A percentile compares a stretch with the other conserved stretches of the same genome.
Evolutionary conservation across 768 basidiomycete genomes (phyloP).

Genomic region (Hygrophorus russula): DNA sequence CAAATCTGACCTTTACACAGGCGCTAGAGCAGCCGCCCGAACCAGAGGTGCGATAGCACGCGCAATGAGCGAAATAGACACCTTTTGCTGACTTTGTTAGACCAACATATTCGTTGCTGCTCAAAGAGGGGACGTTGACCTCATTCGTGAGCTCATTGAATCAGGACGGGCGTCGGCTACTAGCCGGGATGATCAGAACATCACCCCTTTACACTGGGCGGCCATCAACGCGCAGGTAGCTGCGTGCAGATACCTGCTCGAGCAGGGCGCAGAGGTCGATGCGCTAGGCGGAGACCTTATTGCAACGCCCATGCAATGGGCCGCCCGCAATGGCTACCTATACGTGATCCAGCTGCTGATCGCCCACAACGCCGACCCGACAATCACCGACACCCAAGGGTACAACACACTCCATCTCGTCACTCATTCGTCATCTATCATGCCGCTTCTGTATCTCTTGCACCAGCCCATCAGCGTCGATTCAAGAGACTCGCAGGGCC

Average conservation of each 20-base stretch:
- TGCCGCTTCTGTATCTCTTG: conserved; percentile 86
- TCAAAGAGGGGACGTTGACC: conserved; percentile 71
- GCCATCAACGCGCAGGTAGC: conserved; percentile 93
- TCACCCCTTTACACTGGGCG: conserved; percentile 97
- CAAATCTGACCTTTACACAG: conserved; percentile 36
- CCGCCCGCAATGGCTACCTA: conserved; percentile 92
- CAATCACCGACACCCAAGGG: conserved; percentile 83
- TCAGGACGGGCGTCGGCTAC: conserved; percentile 60
- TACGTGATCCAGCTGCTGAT: conserved; percentile 92
- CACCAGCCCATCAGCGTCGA: conserved; percentile 93
- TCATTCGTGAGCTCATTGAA: conserved; percentile 55
- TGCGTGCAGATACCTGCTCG: conserved; percentile 77
- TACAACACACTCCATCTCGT: conserved; percentile 95
- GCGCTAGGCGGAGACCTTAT: conserved; percentile 88
- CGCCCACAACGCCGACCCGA: conserved; percentile 85
- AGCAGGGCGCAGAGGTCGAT: conserved; percentile 92
- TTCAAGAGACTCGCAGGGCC: conserved; percentile 81
- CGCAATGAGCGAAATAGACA: background rate
- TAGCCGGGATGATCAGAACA: conserved; percentile 82
- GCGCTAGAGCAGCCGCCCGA: conserved; percentile 23
- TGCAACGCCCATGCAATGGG: conserved; percentile 97
- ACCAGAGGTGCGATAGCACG: conserved; percentile 24
- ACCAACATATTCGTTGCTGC: conserved; percentile 73
- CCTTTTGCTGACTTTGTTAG: conserved; percentile 21
- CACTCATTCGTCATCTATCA: conserved; percentile 88